Percentiles rank a stretch among this genome's conserved stretches.
These are phyloP conservation scores for Tetraselmis chui DNA, from an alignment of 139 green algal genomes.

Conservation along the genomic window DNA sequence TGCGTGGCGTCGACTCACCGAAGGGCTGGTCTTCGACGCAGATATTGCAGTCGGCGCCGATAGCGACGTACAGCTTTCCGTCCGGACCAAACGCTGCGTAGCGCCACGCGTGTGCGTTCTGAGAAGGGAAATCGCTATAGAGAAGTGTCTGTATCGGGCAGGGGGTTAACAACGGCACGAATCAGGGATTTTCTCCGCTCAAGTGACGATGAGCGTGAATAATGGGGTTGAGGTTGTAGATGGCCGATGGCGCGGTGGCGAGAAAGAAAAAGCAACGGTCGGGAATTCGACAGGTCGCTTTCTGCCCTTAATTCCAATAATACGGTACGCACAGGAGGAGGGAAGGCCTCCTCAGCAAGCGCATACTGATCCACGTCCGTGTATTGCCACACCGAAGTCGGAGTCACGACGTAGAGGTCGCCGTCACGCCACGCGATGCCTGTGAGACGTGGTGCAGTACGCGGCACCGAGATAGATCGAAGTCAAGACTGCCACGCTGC, in stretches of 20 bases:
- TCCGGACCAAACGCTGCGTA: slow-evolving; percentile 25
- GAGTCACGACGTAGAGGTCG: not conserved
- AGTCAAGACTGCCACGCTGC: too few relatives aligned
- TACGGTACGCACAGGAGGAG: not conserved
- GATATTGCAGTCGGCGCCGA: slow-evolving; percentile 24
- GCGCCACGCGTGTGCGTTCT: slow-evolving; percentile 19
- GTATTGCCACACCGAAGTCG: not conserved
- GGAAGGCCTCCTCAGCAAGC: not conserved
- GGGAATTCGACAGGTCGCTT: too few relatives aligned
- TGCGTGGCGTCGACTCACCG: not conserved
- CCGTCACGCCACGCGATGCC: not conserved
- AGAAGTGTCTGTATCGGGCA: slow-evolving; percentile 10
- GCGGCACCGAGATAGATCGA: not conserved
- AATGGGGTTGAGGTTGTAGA: too few relatives aligned
- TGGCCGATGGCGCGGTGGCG: too few relatives aligned
- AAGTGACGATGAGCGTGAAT: too few relatives aligned
- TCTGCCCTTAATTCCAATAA: too few relatives aligned
- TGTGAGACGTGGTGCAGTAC: not conserved
- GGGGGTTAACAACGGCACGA: too few relatives aligned
- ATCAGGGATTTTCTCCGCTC: too few relatives aligned
- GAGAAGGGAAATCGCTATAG: slow-evolving; percentile 6
- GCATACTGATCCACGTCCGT: not conserved
- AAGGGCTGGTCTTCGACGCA: slow-evolving; percentile 1
- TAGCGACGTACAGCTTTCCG: slow-evolving; percentile 23
- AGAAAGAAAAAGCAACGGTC: too few relatives aligned